Evolutionary conservation across 176 grass and related monocot species (phyloP), one percentile per base, ranked within the genome.

Genomic region (Aegilops bicornis): DNA sequence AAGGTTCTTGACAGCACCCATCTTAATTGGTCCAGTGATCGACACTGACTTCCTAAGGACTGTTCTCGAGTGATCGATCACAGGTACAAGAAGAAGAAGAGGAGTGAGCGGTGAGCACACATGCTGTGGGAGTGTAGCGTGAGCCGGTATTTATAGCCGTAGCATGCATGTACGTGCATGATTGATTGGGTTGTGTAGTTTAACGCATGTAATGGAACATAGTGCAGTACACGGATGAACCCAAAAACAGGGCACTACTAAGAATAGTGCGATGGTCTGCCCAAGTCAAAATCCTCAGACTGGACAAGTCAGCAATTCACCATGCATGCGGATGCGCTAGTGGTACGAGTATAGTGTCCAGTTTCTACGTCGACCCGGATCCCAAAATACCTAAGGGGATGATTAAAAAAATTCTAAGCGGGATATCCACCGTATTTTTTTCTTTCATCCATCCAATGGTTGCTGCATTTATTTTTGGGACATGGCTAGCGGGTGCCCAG

Each of bases 141-240:
- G 79, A 6, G 60, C 52, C 31, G 74, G n/a, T 92, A 87, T 91
- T 91, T 97, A 92, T 94, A 97, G 13, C 45, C 59, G 73, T 61
- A 75, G 37, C 31, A 86, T 81, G 85, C 30, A 50, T 83, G 23
- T 37, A 79, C 76, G 84, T 75, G 42, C 42, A 29, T 48, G 24
- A 76, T 76, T 76, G 37, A 76, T 52, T 76, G 13, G 24, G 42
- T 43, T 43, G 7, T 43, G 17, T 15, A 64, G 64, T 61, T 45
- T 52, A 76, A 69, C 29, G 12, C 10, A 24, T 30, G 68, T 73
- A 79, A 70, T 86, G 43, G 30, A 79, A 79, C 31, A 16, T 82
- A 77, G 80, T 85, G 79, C 78, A 83, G 0, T 85, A 88, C 73
- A 76, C 74, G 90, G 75, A 64, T 87, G 80, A 80, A 88, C 74